These are phyloP conservation scores for Plasmopara muralis DNA, from an alignment of 352 stramenopile species.

Conservation along the genomic window DNA sequence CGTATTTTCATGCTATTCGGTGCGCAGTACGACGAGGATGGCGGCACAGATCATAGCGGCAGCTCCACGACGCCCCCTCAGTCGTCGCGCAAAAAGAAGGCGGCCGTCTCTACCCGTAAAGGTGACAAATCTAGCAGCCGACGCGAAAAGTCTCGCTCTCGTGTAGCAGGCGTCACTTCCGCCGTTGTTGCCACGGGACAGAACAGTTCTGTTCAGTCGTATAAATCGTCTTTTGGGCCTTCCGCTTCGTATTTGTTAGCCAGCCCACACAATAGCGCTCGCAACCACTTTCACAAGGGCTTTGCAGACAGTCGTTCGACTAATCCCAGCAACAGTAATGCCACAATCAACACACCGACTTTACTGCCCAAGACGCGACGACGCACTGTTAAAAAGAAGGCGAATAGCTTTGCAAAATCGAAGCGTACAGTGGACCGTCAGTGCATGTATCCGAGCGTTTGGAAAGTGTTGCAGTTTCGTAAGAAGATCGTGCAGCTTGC, in stretches of 20 bases:
- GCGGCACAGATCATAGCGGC: slow-evolving; percentile 27
- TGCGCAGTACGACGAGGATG: slow-evolving; percentile 46
- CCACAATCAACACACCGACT: slow-evolving; percentile 3
- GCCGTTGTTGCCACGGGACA: slow-evolving; percentile 13
- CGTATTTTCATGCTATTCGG: slow-evolving; percentile 35
- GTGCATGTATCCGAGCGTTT: slow-evolving; percentile 76
- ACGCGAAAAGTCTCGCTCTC: slow-evolving; percentile 13
- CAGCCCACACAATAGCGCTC: slow-evolving; percentile 14
- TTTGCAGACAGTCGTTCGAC: slow-evolving; percentile 2
- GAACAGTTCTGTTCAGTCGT: slow-evolving; percentile 23
- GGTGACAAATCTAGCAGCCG: slow-evolving; percentile 8
- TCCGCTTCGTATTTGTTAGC: slow-evolving; percentile 18
- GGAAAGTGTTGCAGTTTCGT: slow-evolving; percentile 73
- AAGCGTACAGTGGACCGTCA: slow-evolving; percentile 34
- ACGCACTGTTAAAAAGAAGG: slow-evolving; percentile 24
- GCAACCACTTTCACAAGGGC: slow-evolving; percentile 16
- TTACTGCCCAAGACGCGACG: slow-evolving; percentile 22
- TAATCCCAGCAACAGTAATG: slow-evolving; percentile 1
- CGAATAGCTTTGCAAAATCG: slow-evolving; percentile 20
- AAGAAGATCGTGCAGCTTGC: slow-evolving; percentile 79
- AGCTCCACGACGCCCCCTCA: slow-evolving; percentile 30
- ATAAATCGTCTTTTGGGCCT: slow-evolving; percentile 28
- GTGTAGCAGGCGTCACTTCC: slow-evolving; percentile 15
- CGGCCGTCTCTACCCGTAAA: slow-evolving; percentile 8
- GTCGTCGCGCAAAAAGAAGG: slow-evolving; percentile 33